Evolutionary conservation across 768 basidiomycete genomes (phyloP).

Genomic region (Pleurotus ostreatus): DNA sequence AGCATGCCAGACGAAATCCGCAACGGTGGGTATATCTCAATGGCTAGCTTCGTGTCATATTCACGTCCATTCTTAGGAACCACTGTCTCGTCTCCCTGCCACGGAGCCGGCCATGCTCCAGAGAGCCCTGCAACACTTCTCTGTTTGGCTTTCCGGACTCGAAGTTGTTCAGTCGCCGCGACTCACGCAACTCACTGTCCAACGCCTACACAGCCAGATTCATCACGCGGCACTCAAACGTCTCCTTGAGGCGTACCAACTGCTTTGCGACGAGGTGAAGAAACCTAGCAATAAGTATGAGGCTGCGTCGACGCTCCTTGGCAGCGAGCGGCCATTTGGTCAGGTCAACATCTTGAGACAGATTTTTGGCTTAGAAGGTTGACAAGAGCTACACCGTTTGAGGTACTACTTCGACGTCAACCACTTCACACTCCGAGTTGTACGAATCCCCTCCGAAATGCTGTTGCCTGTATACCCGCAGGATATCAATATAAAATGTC

Average conservation of each 20-base stretch:
- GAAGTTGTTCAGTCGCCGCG: conserved; percentile 81
- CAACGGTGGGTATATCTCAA: conserved; percentile 26
- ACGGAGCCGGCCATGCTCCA: conserved; percentile 64
- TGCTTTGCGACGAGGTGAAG: conserved; percentile 74
- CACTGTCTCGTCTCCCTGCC: conserved; percentile 70
- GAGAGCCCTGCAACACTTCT: conserved; percentile 63
- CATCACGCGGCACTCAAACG: conserved; percentile 73
- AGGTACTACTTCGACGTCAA: no score
- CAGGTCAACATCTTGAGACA: conserved; percentile 70
- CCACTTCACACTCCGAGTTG: no score
- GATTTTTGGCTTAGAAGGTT: conserved; percentile 66
- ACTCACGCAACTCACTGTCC: conserved; percentile 67
- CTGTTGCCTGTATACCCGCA: no score
- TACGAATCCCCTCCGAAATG: no score
- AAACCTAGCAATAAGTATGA: conserved; percentile 81
- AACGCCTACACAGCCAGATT: conserved; percentile 60
- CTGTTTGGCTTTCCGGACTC: conserved; percentile 77
- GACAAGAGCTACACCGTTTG: not conserved
- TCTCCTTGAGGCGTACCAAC: conserved; percentile 65
- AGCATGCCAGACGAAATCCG: conserved; percentile 33
- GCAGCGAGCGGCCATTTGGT: conserved; percentile 82
- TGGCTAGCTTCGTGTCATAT: not conserved
- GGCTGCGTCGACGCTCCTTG: conserved; percentile 81
- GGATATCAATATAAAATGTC: no score
- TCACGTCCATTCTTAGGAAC: conserved; percentile 34